A percentile compares a stretch with the other conserved stretches of the same genome.
phyloP scores from a whole-genome alignment of 768 basidiomycete genomes.

The Wakefieldia striispora region DNA sequence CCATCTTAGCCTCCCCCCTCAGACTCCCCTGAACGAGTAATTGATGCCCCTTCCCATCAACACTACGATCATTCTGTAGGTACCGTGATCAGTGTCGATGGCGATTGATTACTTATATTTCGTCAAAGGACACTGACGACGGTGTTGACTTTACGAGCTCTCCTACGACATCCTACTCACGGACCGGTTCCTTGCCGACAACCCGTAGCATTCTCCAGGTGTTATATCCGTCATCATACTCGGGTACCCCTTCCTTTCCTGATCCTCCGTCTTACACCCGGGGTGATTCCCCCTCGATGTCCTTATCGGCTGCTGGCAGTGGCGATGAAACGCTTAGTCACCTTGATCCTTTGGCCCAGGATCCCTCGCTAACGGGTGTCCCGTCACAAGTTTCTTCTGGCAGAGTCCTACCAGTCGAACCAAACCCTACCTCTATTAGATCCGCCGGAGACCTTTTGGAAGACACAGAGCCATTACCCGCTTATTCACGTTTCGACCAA shows the following conservation, averaged over 20 bases:
- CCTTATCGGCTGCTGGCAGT: not conserved
- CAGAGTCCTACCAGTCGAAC: not conserved
- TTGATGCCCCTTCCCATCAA: not conserved
- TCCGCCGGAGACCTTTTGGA: not conserved
- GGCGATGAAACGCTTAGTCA: not conserved
- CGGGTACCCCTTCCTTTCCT: conserved; percentile 4
- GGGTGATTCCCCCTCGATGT: not conserved
- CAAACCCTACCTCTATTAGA: not conserved
- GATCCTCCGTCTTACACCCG: conserved; percentile 7
- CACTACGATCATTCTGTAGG: conserved; percentile 10
- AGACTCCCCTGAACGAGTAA: not conserved
- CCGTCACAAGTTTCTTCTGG: conserved; percentile 4
- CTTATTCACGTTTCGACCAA: conserved; percentile 30
- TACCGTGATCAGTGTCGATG: not conserved
- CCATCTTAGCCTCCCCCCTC: not conserved
- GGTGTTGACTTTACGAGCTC: not conserved
- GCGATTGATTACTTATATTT: conserved; percentile 5
- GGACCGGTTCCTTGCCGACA: conserved; percentile 16
- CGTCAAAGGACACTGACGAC: conserved; percentile 5
- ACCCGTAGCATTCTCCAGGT: conserved; percentile 23
- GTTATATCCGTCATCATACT: conserved; percentile 26
- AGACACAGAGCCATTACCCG: conserved; percentile 16
- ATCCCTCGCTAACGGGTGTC: conserved; percentile 17
- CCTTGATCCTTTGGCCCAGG: conserved; percentile 9
- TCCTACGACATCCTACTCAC: not conserved